phyloP scores from a whole-genome alignment of 73 alveolate species.

The Paramecium biaurelia region DNA sequence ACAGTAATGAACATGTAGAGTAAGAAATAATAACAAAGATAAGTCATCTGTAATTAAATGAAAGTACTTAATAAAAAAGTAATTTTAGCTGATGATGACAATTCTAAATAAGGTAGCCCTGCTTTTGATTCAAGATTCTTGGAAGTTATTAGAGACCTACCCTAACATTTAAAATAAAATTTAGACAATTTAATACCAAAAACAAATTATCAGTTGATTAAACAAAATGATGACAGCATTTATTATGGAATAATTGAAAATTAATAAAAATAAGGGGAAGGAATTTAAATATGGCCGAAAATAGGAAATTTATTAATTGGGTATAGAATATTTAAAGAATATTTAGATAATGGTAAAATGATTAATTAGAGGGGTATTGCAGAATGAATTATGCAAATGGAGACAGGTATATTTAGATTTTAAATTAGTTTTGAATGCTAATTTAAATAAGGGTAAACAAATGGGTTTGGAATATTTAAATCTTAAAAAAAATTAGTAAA shows the following conservation, averaged over 20 bases:
- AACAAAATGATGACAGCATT: background rate
- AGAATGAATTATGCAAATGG: conserved; percentile 26
- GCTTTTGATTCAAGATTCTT: background rate
- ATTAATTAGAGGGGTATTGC: background rate
- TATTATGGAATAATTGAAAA: background rate
- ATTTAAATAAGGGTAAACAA: background rate
- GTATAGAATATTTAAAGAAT: background rate
- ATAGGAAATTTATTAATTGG: background rate
- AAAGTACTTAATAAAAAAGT: background rate
- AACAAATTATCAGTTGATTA: background rate
- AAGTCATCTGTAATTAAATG: background rate
- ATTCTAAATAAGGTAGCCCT: background rate
- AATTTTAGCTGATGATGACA: background rate
- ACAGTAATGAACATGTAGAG: background rate
- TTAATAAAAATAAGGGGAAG: background rate
- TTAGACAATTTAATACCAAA: background rate
- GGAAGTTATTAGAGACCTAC: background rate
- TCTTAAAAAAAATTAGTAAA: background rate
- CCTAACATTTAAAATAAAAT: background rate
- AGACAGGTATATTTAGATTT: background rate
- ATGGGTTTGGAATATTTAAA: conserved; percentile 10
- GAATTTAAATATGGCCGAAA: background rate
- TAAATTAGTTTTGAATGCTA: background rate
- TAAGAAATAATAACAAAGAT: background rate
- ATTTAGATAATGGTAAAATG: background rate